Percentiles rank a stretch among this genome's conserved stretches.
phyloP scores from a whole-genome alignment of 2,329 filamentous ascomycete genomes.

The Calonectria montana region DNA sequence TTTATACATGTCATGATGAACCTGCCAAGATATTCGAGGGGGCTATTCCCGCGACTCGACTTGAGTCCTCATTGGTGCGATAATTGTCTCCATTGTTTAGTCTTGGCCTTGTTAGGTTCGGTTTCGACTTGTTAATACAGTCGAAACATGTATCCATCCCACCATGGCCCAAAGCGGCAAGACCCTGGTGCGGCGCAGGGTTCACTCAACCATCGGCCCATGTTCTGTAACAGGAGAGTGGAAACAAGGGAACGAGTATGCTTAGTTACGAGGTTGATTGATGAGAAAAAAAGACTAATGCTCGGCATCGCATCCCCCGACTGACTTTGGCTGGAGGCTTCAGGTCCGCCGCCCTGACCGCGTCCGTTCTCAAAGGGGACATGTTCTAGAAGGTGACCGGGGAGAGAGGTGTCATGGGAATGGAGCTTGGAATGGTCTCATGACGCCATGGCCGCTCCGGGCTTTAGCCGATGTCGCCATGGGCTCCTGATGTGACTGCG shows the following conservation, averaged over 20 bases:
- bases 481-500: neutral
- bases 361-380: neutral
- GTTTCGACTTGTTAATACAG: constrained; percentile 18
- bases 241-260: neutral
- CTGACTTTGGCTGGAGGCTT: neutral
- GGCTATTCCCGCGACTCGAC: neutral
- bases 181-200: neutral
- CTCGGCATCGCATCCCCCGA: neutral
- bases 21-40: constrained; percentile 1
- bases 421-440: neutral
- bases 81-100: neutral
- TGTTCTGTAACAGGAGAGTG: neutral
- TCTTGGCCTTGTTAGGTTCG: neutral
- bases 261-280: neutral
- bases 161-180: neutral
- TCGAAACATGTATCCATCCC: constrained; percentile 16
- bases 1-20: constrained; percentile 10
- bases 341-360: neutral
- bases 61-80: constrained; percentile 12
- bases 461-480: constrained; percentile 35
- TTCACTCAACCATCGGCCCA: neutral
- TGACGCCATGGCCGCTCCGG: constrained; percentile 30
- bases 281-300: neutral
- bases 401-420: neutral
- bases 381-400: constrained; percentile 1